Conservation (phyloP, 345 rosid species). For the Eucalyptus viminalis region DNA sequence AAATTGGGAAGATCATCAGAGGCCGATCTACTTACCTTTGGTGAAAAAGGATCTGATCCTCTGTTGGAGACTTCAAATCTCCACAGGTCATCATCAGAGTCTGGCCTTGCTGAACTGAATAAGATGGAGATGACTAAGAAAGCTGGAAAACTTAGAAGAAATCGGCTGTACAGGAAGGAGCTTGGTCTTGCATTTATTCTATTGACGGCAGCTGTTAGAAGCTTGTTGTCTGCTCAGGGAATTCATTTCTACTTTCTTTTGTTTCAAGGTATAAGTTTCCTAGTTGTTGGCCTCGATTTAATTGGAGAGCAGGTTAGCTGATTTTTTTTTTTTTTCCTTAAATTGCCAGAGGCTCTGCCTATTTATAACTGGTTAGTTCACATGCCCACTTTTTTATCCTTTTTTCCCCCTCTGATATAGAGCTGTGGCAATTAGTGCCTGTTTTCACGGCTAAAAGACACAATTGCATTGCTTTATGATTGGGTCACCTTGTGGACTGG, state of each 20-base stretch:
- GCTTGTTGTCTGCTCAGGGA: conserved; percentile 83
- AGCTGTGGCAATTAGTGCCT: neutral
- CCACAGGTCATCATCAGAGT: conserved; percentile 52
- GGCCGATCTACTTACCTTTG: conserved; percentile 65
- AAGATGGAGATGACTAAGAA: conserved; percentile 41
- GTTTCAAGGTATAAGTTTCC: conserved; percentile 79
- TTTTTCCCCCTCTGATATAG: neutral
- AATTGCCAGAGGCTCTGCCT: neutral
- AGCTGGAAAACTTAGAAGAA: conserved; percentile 24
- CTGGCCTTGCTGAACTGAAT: conserved; percentile 52
- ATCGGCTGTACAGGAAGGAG: conserved; percentile 63
- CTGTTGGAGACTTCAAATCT: conserved; percentile 15
- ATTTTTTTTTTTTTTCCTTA: neutral
- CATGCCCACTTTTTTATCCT: neutral
- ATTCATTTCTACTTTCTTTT: conserved; percentile 82
- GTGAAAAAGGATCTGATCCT: conserved; percentile 45
- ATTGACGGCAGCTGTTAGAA: conserved; percentile 57
- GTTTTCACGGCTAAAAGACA: neutral
- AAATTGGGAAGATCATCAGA: conserved; percentile 91
- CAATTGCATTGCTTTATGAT: neutral
- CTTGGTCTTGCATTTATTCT: conserved; percentile 61
- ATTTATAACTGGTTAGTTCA: neutral
- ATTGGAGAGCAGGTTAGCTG: conserved; percentile 86
- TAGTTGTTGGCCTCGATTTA: conserved; percentile 81
- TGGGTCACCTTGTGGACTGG: neutral